phyloP scores from a whole-genome alignment of 2,329 filamentous ascomycete genomes.

The Pestalotiopsis sp. region DNA sequence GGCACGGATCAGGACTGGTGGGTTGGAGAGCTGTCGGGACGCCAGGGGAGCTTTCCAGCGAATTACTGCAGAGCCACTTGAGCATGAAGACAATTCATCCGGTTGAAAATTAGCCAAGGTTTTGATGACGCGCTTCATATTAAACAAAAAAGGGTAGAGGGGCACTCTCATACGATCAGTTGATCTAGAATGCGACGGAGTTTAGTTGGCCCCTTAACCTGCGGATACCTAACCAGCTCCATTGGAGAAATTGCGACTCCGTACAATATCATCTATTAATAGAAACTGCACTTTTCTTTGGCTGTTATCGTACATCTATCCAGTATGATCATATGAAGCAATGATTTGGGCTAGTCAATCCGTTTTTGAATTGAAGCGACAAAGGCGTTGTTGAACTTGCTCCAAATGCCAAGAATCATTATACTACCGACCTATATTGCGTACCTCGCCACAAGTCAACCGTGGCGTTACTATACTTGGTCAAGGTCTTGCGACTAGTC shows the following conservation, averaged over 20 bases:
- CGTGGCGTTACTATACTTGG: too few relatives aligned
- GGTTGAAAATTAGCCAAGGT: background rate
- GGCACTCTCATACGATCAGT: background rate
- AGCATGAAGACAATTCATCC: background rate
- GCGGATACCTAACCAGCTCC: background rate
- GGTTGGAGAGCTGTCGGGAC: constrained; percentile 74
- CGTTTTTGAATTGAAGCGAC: too few relatives aligned
- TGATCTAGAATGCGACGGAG: background rate
- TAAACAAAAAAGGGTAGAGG: background rate
- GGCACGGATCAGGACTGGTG: constrained; percentile 85
- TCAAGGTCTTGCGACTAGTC: too few relatives aligned
- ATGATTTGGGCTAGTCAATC: too few relatives aligned
- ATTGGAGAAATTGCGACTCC: background rate
- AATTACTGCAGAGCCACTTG: constrained; percentile 69
- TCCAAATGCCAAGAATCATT: too few relatives aligned
- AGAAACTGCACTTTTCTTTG: background rate
- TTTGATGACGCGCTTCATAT: background rate
- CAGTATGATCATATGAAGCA: too few relatives aligned
- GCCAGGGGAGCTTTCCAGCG: constrained; percentile 75
- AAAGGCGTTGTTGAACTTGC: too few relatives aligned
- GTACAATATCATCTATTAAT: background rate
- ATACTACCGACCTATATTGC: too few relatives aligned
- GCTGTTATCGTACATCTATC: too few relatives aligned
- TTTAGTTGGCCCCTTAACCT: background rate
- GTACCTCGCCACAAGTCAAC: too few relatives aligned